Conservation (phyloP, 2,329 filamentous ascomycete genomes). For the Monosporascus sp. region DNA sequence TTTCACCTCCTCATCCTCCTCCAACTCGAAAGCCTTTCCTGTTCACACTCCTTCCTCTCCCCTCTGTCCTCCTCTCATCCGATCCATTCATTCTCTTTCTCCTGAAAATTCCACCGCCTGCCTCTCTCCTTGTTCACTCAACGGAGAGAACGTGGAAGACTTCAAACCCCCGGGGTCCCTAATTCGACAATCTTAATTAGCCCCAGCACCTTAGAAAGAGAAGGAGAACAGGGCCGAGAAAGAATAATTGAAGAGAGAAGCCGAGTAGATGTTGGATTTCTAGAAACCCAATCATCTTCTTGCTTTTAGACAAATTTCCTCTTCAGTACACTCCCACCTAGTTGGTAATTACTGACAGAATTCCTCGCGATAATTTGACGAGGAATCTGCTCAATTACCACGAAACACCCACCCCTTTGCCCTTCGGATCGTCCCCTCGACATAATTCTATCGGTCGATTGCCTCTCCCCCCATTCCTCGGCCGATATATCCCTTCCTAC, state of each 20-base stretch:
- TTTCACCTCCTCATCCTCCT: constrained; percentile 49
- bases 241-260: constrained; percentile 21
- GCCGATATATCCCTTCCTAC: constrained; percentile 14
- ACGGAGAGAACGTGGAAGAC: constrained; percentile 30
- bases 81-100: constrained; percentile 51
- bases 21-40: constrained; percentile 43
- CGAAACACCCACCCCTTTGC: constrained; percentile 1
- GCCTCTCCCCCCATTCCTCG: constrained; percentile 23
- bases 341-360: constrained; percentile 8
- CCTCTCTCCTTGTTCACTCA: constrained; percentile 35
- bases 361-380: not conserved
- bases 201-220: not conserved
- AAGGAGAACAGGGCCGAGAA: constrained; percentile 9
- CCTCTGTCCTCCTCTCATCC: constrained; percentile 35
- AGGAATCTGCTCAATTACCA: constrained; percentile 1
- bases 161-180: constrained; percentile 14
- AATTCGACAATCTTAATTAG: not conserved
- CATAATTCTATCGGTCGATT: constrained; percentile 3
- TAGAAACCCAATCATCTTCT: constrained; percentile 11
- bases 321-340: constrained; percentile 20
- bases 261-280: constrained; percentile 8
- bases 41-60: constrained; percentile 27
- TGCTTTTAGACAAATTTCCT: constrained; percentile 17
- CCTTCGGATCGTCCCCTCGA: not conserved
- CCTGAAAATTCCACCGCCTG: constrained; percentile 32